Evolutionary conservation across 1,139 yeast species (phyloP).

Genomic region (Sugiyamaella novakii): DNA sequence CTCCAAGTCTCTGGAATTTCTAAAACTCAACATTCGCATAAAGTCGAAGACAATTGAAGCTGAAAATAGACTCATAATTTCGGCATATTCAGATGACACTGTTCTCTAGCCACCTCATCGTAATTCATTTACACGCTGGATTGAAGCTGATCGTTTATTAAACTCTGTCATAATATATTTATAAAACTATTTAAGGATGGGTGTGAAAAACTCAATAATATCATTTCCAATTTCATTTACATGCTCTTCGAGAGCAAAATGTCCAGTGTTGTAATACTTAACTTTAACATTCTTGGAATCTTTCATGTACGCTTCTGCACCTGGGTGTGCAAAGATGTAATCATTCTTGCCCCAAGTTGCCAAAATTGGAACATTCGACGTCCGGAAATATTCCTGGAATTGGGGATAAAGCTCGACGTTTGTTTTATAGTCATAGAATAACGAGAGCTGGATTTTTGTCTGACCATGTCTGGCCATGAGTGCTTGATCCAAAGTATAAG

Average conservation of each 20-base stretch:
- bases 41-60: too few species aligned
- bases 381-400: slow-evolving; percentile 45
- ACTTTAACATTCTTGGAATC: slow-evolving; percentile 40
- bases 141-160: too few species aligned
- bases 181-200: slow-evolving; percentile 13
- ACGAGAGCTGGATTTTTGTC: slow-evolving; percentile 40
- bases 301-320: slow-evolving; percentile 45
- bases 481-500: slow-evolving; percentile 41
- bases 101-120: too few species aligned
- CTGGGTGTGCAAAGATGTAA: slow-evolving; percentile 41
- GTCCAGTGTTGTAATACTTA: slow-evolving; percentile 44
- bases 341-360: slow-evolving; percentile 51
- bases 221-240: slow-evolving; percentile 40
- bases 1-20: too few species aligned
- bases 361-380: slow-evolving; percentile 44
- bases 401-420: slow-evolving; percentile 45
- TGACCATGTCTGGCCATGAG: slow-evolving; percentile 39
- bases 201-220: slow-evolving; percentile 30
- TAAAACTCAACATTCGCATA: too few species aligned
- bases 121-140: too few species aligned
- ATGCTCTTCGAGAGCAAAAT: slow-evolving; percentile 46
- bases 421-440: slow-evolving; percentile 45
- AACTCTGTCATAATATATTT: too few species aligned
- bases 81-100: too few species aligned
- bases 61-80: too few species aligned